Percentiles rank a stretch among this genome's conserved stretches.
Evolutionary conservation across 1,284 basidiomycete genomes (phyloP).

Genomic region (Boletus semigastroideus): DNA sequence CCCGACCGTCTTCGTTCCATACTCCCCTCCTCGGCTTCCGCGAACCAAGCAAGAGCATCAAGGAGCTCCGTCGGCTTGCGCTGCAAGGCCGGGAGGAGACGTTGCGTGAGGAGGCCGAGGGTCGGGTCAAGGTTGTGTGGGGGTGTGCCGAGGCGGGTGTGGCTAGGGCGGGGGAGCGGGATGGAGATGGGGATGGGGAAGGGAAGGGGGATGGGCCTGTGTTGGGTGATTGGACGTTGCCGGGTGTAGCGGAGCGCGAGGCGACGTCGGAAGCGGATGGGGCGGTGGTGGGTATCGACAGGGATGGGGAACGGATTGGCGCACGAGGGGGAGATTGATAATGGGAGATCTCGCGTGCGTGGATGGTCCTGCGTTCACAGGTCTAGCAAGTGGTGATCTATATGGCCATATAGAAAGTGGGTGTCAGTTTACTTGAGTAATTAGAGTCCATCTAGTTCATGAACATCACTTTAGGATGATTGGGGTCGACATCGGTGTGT

Average conservation of each 20-base stretch:
- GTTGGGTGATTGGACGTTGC: constrained; percentile 3
- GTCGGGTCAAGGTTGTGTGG: constrained; percentile 29
- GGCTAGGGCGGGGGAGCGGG: not conserved
- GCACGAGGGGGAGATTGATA: not conserved
- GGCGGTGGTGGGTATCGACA: not conserved
- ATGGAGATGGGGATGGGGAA: not conserved
- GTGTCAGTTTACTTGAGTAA: too few relatives aligned
- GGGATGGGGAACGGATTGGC: not conserved
- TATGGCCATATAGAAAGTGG: too few relatives aligned
- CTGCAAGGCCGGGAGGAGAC: constrained; percentile 30
- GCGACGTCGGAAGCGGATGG: not conserved
- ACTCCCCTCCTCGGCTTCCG: constrained; percentile 17
- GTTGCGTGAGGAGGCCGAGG: constrained; percentile 24
- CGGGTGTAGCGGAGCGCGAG: not conserved
- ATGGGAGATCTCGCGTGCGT: too few relatives aligned
- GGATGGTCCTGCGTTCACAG: too few relatives aligned
- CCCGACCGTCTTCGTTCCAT: not conserved
- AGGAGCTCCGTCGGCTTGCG: constrained; percentile 22
- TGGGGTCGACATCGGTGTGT: too few relatives aligned
- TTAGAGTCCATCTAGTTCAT: too few relatives aligned
- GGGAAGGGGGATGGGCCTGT: not conserved
- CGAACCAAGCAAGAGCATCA: constrained; percentile 11
- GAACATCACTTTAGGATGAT: too few relatives aligned
- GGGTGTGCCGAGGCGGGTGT: constrained; percentile 2
- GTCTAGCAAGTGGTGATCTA: too few relatives aligned